A percentile compares a stretch with the other conserved stretches of the same genome.
Evolutionary conservation across 495 filamentous ascomycete species (phyloP).

Genomic region (Astrocystis sublimbata): DNA sequence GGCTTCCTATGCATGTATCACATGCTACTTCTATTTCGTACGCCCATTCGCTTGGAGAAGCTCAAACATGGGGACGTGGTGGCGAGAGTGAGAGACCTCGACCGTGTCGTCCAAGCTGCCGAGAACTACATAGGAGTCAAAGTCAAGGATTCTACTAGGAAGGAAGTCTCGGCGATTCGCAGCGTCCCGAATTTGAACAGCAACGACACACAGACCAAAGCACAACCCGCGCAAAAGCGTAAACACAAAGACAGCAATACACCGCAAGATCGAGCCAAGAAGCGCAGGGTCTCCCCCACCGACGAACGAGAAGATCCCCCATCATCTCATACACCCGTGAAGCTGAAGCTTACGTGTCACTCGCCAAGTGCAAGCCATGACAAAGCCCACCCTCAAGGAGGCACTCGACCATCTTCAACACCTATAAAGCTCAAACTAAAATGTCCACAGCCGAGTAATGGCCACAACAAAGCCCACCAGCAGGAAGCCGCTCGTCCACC

Average conservation of each 20-base stretch:
- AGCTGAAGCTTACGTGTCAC: too few relatives aligned
- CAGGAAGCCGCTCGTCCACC: too few relatives aligned
- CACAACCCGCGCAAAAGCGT: neutral
- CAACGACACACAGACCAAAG: neutral
- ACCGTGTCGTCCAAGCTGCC: neutral
- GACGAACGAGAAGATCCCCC: too few relatives aligned
- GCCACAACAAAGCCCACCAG: too few relatives aligned
- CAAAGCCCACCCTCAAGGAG: too few relatives aligned
- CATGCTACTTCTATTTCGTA: neutral
- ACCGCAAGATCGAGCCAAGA: neutral
- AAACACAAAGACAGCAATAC: neutral
- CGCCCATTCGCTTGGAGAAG: neutral
- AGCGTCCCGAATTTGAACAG: neutral
- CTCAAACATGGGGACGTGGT: neutral
- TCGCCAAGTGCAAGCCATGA: too few relatives aligned
- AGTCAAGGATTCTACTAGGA: neutral
- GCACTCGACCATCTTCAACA: neutral
- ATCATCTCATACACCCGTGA: too few relatives aligned
- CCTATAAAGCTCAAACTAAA: too few relatives aligned
- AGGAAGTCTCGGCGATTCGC: neutral
- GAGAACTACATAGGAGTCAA: neutral
- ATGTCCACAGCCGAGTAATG: too few relatives aligned
- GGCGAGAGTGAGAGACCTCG: neutral
- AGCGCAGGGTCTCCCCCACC: neutral
- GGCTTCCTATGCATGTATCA: conserved; percentile 5